Evolutionary conservation across 768 basidiomycete genomes (phyloP), one percentile per base, ranked within the genome.

Genomic region (Floccularia luteovirens): DNA sequence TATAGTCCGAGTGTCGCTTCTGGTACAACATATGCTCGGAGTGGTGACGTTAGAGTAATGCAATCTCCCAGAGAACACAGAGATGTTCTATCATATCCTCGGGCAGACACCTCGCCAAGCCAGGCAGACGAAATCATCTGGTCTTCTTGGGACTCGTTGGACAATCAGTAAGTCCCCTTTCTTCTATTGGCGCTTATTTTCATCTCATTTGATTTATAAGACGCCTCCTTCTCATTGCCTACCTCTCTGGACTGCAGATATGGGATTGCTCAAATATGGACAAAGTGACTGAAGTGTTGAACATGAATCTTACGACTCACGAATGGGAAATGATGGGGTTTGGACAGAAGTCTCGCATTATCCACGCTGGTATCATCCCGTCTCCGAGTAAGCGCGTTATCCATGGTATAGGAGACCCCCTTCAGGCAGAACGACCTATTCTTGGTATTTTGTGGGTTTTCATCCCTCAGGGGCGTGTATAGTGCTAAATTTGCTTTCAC

Each of bases 261-360:
- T 83, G 79, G 79, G 78, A 82, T 47, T 75, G 74, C 48, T 64
- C 71, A 10, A 64, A 72, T 43, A 54, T 82, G 6, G 71, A 60
- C 3, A 48, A 53, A 0, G 44, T 63, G 1, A 38, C 40, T 48
- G 80, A 83, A 48, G 45, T 81, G 2, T 54, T 84, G 42, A 75
- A 81, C 43, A 42, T 83, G 24, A 46, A 49, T 13, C 45, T 53
- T 23, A 44, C 48, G 21, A 19, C 38, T 8, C 31, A 33, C 1
- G 50, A 51, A 30, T 54, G 47, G 47, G 36, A 31, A 6, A 10
- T 16, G 14, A 8, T 38, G 19, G 22, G 33, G 37, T 13, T 23
- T 16, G n/a, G 41, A 21, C 16, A 39, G 30, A 21, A 19, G 24
- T 1, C 39, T 48, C 39, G 46, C 7, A 45, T 64, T 1, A 53